Evolutionary conservation across 257 asterid species (phyloP).

Genomic region (Solanum peruvianum): DNA sequence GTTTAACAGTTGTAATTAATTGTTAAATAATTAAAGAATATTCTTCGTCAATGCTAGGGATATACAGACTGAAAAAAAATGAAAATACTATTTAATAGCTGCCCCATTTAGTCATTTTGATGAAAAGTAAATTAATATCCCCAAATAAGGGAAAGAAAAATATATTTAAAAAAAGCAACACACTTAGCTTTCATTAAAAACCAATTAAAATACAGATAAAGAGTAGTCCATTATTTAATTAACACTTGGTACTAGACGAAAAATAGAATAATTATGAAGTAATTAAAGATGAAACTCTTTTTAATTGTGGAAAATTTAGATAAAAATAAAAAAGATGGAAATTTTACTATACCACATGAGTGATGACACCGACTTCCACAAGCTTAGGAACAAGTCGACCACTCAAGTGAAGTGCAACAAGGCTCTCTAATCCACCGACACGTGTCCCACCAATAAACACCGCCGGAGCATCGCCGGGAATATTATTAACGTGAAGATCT

Average conservation of each 20-base stretch:
- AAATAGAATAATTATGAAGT: not conserved
- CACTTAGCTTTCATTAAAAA: not conserved
- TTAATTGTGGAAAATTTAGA: not conserved
- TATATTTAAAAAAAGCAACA: not conserved
- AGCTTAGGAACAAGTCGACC: slow-evolving; percentile 83
- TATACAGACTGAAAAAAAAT: slow-evolving; percentile 10
- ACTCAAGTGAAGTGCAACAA: slow-evolving; percentile 73
- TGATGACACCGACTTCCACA: slow-evolving; percentile 66
- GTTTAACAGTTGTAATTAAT: slow-evolving; percentile 8
- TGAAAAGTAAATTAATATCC: not conserved
- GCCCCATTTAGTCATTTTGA: not conserved
- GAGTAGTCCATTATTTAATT: not conserved
- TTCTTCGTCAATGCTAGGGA: slow-evolving; percentile 37
- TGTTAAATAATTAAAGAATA: slow-evolving; percentile 29
- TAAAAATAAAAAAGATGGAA: not conserved
- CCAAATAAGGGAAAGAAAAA: not conserved
- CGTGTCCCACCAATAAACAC: slow-evolving; percentile 76
- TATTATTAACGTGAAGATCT: not conserved
- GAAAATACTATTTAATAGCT: not conserved
- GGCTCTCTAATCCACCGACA: slow-evolving; percentile 79
- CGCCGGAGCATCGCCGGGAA: slow-evolving; percentile 29
- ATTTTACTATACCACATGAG: slow-evolving; percentile 26
- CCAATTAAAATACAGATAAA: not conserved
- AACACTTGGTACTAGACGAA: not conserved
- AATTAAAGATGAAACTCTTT: not conserved